Evolutionary conservation across 169 alveolate genomes (phyloP).

Genomic region (Cryptosporidium ubiquitum): DNA sequence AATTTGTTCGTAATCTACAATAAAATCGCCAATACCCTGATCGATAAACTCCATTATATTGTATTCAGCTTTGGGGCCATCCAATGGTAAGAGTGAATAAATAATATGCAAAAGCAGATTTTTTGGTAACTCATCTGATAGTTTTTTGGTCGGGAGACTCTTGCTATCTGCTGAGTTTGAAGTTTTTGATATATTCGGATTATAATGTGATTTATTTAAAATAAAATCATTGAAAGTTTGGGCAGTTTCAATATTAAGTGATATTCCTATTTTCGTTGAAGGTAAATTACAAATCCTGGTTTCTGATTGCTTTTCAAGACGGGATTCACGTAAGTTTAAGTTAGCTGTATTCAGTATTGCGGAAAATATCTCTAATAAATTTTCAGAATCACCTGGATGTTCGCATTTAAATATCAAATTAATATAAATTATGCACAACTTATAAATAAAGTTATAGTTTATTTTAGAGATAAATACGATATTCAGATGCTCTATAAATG

Average conservation of each 20-base stretch:
- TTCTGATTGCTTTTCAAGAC: neutral
- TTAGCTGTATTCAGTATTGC: neutral
- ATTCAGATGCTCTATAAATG: slow-evolving; percentile 1
- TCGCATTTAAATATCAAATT: slow-evolving; percentile 21
- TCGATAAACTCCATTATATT: neutral
- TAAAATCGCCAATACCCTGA: neutral
- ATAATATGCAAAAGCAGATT: slow-evolving; percentile 4
- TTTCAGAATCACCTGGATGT: slow-evolving; percentile 47
- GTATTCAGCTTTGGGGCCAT: neutral
- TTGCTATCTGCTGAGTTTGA: neutral
- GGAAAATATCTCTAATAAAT: slow-evolving; percentile 1
- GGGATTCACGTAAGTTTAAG: neutral
- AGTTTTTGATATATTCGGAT: neutral
- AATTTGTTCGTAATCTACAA: neutral
- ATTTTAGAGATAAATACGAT: slow-evolving; percentile 3
- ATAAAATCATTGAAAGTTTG: neutral
- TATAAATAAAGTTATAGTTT: neutral
- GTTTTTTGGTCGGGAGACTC: neutral
- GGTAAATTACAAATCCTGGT: neutral
- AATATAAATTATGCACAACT: neutral
- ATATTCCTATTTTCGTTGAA: neutral
- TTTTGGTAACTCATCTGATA: neutral
- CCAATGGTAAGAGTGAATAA: slow-evolving; percentile 4
- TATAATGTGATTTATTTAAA: neutral
- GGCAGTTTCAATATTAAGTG: neutral